Evolutionary conservation across 1,284 basidiomycete species (phyloP), one percentile per base, ranked within the genome.

Genomic region (Blastosporella zonata): DNA sequence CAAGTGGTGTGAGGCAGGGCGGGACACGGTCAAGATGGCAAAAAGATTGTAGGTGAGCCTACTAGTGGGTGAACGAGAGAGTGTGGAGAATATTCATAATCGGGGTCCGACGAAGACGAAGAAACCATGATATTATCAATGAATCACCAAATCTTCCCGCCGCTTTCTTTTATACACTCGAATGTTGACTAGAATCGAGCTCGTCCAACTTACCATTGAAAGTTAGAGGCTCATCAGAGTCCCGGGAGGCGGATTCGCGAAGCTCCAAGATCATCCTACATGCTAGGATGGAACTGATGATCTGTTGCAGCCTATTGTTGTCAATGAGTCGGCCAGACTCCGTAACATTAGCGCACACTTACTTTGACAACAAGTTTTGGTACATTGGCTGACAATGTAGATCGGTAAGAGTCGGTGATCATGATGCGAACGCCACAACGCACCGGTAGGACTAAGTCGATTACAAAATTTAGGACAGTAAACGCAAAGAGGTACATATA

Each of bases 401-500:
- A n/a, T n/a, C n/a, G 21, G 9, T 37, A 9, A 20, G 36, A 2
- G 6, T 18, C 12, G 20, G 20, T 37, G 9, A 4, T 2, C 9
- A 3, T 10, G 20, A 37, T 3, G 9, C 6, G 15, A 31, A 9
- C 7, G 17, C 6, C 5, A 18, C 2, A 2, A 52, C 45, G 25
- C 18, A 52, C 50, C 0, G 34, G 41, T 27, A 34, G 37, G 10
- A 6, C 15, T 2, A 47, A 8, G 34, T 52, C 45, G n/a, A 52
- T 10, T 0, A 44, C 37, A 10, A 52, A 21, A 23, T 39, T 40
- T 2, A 34, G 23, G 15, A 52, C 10, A 6, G 50, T 40, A 4
- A 52, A 40, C 2, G 33, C n/a, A 15, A 48, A 41, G 9, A 52
- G 36, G 18, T 52, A 52, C 9, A 48, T n/a, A 38, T 48, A 48